Percentiles rank a stretch among this genome's conserved stretches.
phyloP scores from a whole-genome alignment of 306 rosid species.

The Dicorynia guianensis region DNA sequence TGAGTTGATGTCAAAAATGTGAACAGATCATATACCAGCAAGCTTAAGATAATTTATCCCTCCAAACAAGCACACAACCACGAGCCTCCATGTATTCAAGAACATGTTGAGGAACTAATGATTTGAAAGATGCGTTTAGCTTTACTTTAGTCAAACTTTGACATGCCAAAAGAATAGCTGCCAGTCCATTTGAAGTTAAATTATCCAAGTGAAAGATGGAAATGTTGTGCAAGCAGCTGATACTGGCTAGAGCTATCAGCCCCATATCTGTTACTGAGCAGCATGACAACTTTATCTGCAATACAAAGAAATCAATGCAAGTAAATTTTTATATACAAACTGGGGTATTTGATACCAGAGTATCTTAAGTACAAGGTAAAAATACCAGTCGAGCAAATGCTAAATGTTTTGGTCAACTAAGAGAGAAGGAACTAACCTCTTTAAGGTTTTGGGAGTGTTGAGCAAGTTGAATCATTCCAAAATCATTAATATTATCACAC shows the following conservation, averaged over 20 bases:
- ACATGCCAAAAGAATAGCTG: constrained; percentile 58
- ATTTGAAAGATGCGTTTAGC: constrained; percentile 65
- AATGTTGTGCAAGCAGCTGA: constrained; percentile 56
- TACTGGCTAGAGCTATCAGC: constrained; percentile 65
- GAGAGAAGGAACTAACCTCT: constrained; percentile 48
- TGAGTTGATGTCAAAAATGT: background rate
- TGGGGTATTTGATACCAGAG: background rate
- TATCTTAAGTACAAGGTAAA: background rate
- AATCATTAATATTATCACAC: constrained; percentile 59
- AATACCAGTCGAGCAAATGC: background rate
- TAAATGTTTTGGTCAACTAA: constrained; percentile 3
- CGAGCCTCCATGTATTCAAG: constrained; percentile 59
- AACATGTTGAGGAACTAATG: constrained; percentile 57
- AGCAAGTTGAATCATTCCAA: constrained; percentile 65
- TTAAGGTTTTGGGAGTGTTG: constrained; percentile 59
- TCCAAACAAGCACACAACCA: constrained; percentile 71
- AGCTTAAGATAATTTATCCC: constrained; percentile 51
- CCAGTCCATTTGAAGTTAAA: constrained; percentile 68
- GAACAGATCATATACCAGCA: constrained; percentile 49
- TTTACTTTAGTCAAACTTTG: constrained; percentile 67
- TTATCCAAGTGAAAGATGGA: constrained; percentile 67
- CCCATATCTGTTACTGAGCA: constrained; percentile 74
- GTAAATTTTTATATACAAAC: constrained; percentile 16
- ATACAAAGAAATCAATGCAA: constrained; percentile 32
- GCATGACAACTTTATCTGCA: constrained; percentile 75